Evolutionary conservation across 2,329 filamentous ascomycete species (phyloP).

Genomic region (Salinomyces thailandicus): DNA sequence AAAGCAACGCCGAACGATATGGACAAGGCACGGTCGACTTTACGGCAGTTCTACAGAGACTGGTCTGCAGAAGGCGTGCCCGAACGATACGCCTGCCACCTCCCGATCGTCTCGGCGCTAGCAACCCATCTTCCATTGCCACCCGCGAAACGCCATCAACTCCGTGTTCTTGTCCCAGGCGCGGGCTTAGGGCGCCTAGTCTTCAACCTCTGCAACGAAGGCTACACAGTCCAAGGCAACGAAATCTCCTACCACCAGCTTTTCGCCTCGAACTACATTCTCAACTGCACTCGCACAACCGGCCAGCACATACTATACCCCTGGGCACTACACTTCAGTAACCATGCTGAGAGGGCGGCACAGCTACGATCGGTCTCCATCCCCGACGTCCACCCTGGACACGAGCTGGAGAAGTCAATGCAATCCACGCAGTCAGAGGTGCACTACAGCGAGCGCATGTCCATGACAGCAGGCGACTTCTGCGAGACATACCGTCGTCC

Average conservation of each 20-base stretch:
- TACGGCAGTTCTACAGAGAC: conserved; percentile 89
- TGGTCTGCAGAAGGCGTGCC: conserved; percentile 69
- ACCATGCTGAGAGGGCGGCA: conserved; percentile 61
- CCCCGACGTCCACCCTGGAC: conserved; percentile 56
- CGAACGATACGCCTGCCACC: conserved; percentile 70
- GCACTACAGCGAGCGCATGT: conserved; percentile 56
- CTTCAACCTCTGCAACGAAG: conserved; percentile 67
- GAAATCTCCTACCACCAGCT: conserved; percentile 94
- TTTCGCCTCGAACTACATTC: conserved; percentile 67
- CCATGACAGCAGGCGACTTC: conserved; percentile 90
- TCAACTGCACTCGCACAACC: conserved; percentile 54
- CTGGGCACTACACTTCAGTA: conserved; percentile 81
- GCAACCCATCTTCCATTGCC: conserved; percentile 34
- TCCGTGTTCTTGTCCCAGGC: conserved; percentile 74
- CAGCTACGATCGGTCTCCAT: conserved; percentile 65
- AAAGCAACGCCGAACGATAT: conserved; percentile 63
- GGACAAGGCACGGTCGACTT: conserved; percentile 83
- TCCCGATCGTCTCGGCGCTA: conserved; percentile 59
- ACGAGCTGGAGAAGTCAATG: conserved; percentile 24
- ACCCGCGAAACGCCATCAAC: conserved; percentile 19
- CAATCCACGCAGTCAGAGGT: conserved; percentile 9
- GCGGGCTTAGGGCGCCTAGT: conserved; percentile 82
- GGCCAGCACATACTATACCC: conserved; percentile 67
- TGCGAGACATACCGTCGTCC: conserved; percentile 67
- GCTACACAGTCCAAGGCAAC: conserved; percentile 75